Evolutionary conservation across 2,329 filamentous ascomycete species (phyloP).

Genomic region (Talaromyces sp.): DNA sequence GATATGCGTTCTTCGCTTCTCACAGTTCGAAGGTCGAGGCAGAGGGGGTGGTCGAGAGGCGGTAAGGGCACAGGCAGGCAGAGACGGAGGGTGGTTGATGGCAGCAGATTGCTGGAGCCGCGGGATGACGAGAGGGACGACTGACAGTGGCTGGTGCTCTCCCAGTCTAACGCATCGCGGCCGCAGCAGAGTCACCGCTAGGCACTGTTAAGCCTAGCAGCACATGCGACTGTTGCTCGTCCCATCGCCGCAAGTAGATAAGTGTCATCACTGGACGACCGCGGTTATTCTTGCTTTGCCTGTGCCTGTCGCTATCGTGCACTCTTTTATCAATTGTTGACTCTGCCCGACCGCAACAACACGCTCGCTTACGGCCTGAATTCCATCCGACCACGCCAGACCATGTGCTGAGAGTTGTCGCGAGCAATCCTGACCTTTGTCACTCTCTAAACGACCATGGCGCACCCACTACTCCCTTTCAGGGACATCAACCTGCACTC

Average conservation of each 20-base stretch:
- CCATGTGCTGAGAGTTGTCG: background rate
- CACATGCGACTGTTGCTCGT: background rate
- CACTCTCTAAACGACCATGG: conserved; percentile 20
- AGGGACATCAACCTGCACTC: conserved; percentile 96
- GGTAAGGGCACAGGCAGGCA: background rate
- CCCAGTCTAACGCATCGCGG: too few relatives aligned
- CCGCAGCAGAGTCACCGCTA: too few relatives aligned
- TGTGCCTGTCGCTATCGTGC: background rate
- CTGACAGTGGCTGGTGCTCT: conserved; percentile 5
- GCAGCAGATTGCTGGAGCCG: background rate
- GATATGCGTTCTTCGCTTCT: too few relatives aligned
- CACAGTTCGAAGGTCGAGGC: too few relatives aligned
- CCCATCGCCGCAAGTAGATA: background rate
- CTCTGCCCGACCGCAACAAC: background rate
- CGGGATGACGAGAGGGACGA: conserved; percentile 12
- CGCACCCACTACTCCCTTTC: conserved; percentile 58
- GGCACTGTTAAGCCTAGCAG: background rate
- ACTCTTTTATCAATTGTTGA: background rate
- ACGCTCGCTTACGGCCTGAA: background rate
- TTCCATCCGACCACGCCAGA: background rate
- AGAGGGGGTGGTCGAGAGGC: background rate
- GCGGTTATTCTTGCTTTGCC: background rate
- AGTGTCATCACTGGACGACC: background rate
- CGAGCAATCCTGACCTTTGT: background rate
- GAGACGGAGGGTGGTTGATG: conserved; percentile 2